phyloP scores from a whole-genome alignment of 2,329 filamentous ascomycete genomes.

The Ceratocystis huliohia region DNA sequence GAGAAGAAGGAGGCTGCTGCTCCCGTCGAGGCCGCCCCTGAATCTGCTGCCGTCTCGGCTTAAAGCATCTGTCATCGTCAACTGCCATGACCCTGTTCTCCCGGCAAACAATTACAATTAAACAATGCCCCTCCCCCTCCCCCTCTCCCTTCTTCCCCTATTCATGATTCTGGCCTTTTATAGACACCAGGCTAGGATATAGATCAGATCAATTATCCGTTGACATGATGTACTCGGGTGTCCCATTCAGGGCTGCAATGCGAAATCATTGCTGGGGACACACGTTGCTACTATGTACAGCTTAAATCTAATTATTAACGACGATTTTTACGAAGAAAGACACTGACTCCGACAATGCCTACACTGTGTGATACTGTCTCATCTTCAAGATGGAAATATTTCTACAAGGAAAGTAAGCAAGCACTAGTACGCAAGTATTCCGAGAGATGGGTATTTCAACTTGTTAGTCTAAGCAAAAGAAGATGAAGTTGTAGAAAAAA shows the following conservation, averaged over 20 bases:
- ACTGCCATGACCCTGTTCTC: conserved; percentile 11
- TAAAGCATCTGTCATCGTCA: conserved; percentile 8
- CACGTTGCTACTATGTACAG: conserved; percentile 6
- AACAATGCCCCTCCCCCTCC: neutral
- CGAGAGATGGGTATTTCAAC: neutral
- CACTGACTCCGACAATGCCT: neutral
- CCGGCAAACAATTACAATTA: neutral
- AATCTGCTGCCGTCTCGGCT: conserved; percentile 10
- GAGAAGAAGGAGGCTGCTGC: conserved; percentile 11
- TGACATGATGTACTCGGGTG: neutral
- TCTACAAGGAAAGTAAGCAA: neutral
- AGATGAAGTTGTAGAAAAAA: neutral
- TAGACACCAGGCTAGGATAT: conserved; percentile 1
- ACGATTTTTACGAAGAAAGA: conserved; percentile 20
- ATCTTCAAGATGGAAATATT: neutral
- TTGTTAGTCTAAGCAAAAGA: conserved; percentile 1
- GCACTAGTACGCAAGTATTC: neutral
- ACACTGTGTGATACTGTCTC: neutral
- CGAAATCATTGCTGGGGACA: conserved; percentile 13
- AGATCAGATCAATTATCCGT: neutral
- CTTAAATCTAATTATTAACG: conserved; percentile 21
- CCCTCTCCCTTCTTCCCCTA: neutral
- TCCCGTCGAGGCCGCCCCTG: neutral
- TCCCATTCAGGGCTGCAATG: conserved; percentile 12
- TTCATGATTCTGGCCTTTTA: neutral